Evolutionary conservation across 1,139 yeast genomes (phyloP), one percentile per base, ranked within the genome.

Genomic region (Candida glucosophila): DNA sequence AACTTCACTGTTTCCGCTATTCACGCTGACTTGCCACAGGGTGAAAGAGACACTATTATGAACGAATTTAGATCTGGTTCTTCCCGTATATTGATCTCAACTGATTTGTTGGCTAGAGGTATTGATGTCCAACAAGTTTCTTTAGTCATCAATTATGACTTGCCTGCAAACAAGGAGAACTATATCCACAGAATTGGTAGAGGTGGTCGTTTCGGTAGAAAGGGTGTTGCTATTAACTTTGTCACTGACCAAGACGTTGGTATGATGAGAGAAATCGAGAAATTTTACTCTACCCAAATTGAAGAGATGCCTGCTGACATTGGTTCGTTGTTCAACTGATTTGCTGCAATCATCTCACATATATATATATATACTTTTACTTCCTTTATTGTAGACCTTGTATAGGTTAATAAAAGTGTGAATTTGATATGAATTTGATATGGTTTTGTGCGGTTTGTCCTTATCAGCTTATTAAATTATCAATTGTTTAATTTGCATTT

Each of bases 131-230:
- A 90, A 74, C 98, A 90, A 68, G 97, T 90, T 42, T 88, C 97
- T 30, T 73, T 90, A 55, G 98, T 90, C 52, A 88, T 90, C 61
- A 90, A 90, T 78, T 90, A 82, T 71, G 98, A 90, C 62, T 73
- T 90, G 61, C 98, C 98, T 49, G 72, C 86, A 54, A 85, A 88
- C 78, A 82, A 86, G 65, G 97, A 90, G 69, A 88, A 90, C 80
- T 90, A 90, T 65, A 85, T 90, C 56, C 98, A 90, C 74, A 81
- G 98, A 78, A 90, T 90, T 53, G 98, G 98, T 77, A 83, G 98
- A 75, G 94, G 95, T 73, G 98, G 98, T 72, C 90, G 98, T 73
- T 90, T 90, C 73, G 98, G 98, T 73, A 79, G 98, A 69, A 90
- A 90, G 78, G 98, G 98, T 79, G 95, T 88, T 56, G 97, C 98